Conservation (phyloP, 108 stramenopile genomes). For the Stephanodiscus triporus region DNA sequence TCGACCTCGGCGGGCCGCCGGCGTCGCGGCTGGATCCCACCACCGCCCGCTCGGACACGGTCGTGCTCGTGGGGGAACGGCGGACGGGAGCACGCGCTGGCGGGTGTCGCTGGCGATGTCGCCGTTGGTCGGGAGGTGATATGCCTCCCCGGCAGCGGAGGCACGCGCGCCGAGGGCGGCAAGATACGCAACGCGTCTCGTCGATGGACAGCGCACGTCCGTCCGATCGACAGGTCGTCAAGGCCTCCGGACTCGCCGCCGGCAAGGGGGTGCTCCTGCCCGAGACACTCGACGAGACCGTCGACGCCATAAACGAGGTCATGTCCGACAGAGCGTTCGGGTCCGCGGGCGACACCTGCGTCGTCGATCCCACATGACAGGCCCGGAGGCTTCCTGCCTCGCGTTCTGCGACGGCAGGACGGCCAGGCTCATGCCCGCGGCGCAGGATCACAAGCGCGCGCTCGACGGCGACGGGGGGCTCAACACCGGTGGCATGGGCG, state of each 20-base stretch:
- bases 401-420: constrained; percentile 98
- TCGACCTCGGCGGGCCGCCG: neutral
- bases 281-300: constrained; percentile 87
- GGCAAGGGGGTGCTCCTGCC: constrained; percentile 99
- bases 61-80: constrained; percentile 88
- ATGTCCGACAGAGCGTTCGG: constrained; percentile 96
- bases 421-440: constrained; percentile 88
- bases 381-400: constrained; percentile 97
- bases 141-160: constrained; percentile 89
- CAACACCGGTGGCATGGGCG: constrained; percentile 99
- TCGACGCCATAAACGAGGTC: constrained; percentile 91
- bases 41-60: constrained; percentile 1
- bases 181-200: constrained; percentile 80
- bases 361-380: constrained; percentile 96
- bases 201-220: constrained; percentile 77
- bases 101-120: constrained; percentile 81
- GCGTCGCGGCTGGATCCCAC: no score
- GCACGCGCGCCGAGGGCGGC: constrained; percentile 72
- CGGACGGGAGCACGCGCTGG: constrained; percentile 88
- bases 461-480: constrained; percentile 95
- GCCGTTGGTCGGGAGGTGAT: constrained; percentile 73
- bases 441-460: constrained; percentile 99
- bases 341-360: constrained; percentile 93
- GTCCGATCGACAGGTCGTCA: constrained; percentile 94
- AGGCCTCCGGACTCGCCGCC: constrained; percentile 98